Evolutionary conservation across 805 yeast genomes (phyloP), one percentile per base, ranked within the genome.

Genomic region (Yarrowia bubula): DNA sequence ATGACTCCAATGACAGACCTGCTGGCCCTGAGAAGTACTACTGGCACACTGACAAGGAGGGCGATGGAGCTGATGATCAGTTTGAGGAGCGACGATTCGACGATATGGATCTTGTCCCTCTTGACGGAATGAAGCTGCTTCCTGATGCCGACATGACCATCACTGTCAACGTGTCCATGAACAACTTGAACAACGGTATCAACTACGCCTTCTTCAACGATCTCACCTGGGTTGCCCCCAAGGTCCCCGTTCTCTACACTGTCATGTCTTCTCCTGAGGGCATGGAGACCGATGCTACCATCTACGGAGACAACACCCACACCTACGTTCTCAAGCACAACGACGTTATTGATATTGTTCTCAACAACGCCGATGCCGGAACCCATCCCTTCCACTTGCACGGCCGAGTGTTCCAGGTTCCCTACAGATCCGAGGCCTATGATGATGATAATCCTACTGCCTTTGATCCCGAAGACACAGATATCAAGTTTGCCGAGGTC

Each of bases 191-290:
- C 57, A 80, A 91, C 76, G 99, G 99, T 80, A 81, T 87, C 68
- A 92, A 92, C 80, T 95, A 95, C 75, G 98, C 98, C n/a, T 89
- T 93, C 79, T 91, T 93, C 87, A 92, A 93, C 81, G 88, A 90
- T 74, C 80, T 89, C 73, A 83, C 96, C 28, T 95, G 84, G 77
- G 79, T 83, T 39, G 75, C 83, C 42, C 97, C 98, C 69, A 88
- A 85, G 77, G 96, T 93, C 14, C 99, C 99, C 58, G 79, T 92
- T 6, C 79, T 95, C 67, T 82, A 85, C 76, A 85, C 97, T 3
- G 97, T 84, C n/a, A 74, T 91, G 71, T 79, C 87, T 50, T 83
- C 96, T 39, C 87, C 80, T 28, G 69, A 73, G 37, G 75, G 73
- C 31, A 67, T 78, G 9, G 86, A 87, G 28, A 75, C 79, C 9